Base-by-base conservation (phyloP, 441 rosid species). In the Arabidopsis lyrata region DNA sequence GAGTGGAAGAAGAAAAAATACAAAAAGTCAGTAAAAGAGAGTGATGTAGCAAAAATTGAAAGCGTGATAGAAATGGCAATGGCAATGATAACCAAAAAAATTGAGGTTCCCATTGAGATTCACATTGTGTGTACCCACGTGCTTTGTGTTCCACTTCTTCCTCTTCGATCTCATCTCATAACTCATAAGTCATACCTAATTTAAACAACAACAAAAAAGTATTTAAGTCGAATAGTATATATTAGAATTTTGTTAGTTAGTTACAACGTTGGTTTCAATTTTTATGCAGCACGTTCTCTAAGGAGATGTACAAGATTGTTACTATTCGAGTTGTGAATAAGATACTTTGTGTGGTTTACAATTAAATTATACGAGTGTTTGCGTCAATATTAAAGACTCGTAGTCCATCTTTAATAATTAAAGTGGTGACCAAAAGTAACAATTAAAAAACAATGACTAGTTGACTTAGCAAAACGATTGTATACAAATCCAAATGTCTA, bases 21-120 rank as follows among this genome's bases (percentile, higher is more conserved):
- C 64, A 68, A 55, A 58, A 60, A 76, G n/a, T n/a, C n/a, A n/a
- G n/a, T 68, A 68, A 36, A 58, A 9, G 68, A 68, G 44, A 75
- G 13, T 62, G 69, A 61, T 35, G 69, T 22, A 44, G 4, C 63
- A 22, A 61, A 42, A 55, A 29, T 16, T 9, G 54, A 3, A 47
- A 63, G 70, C 75, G 75, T 75, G 75, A 53, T 27, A 27, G 31
- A 24, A 24, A 27, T 68, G 74, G 69, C 3, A 24, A 27, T 68
- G 74, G 69, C 3, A 61, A 61, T 75, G 35, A 75, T 67, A 60
- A 59, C 65, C 6, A 0, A 74, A 65, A 32, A 6, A 32, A 68
- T 54, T 35, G 29, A 27, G 29, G 29, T 27, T 27, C 3, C 29
- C 29, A 27, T 27, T 27, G 70, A 62, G 59, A 53, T 75, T 62